phyloP scores from a whole-genome alignment of 768 basidiomycete species.

The Suillus subluteus region DNA sequence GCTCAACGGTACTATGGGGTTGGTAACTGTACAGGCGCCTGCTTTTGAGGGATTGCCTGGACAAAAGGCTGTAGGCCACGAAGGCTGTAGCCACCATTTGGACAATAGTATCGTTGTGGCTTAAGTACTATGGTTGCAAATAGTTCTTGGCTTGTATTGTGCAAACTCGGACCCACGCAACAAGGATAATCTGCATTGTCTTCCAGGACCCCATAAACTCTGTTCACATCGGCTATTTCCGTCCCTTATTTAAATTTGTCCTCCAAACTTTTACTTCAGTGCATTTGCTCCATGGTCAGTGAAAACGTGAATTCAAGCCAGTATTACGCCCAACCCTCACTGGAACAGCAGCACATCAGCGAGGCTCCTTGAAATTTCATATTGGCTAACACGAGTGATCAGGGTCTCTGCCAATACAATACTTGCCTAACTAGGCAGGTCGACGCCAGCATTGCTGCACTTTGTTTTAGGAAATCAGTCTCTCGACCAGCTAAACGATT shows the following conservation, averaged over 20 bases:
- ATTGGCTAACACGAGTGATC: neutral
- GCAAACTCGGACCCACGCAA: constrained; percentile 22
- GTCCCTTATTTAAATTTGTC: constrained; percentile 11
- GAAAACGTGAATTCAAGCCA: neutral
- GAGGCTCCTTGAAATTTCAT: neutral
- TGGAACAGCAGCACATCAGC: neutral
- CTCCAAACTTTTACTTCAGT: neutral
- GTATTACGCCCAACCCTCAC: neutral
- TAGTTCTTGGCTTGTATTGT: neutral
- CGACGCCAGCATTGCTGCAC: neutral
- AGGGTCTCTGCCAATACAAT: constrained; percentile 25
- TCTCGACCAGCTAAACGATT: neutral
- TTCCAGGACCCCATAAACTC: constrained; percentile 18
- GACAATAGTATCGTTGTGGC: constrained; percentile 26
- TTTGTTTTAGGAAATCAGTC: neutral
- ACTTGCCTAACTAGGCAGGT: constrained; percentile 18
- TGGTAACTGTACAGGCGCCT: neutral
- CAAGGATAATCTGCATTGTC: constrained; percentile 23
- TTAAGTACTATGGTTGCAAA: constrained; percentile 3
- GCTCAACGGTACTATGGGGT: constrained; percentile 19
- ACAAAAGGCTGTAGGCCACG: constrained; percentile 21
- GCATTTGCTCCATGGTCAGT: constrained; percentile 6
- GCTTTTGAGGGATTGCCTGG: constrained; percentile 19
- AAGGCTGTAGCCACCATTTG: constrained; percentile 10
- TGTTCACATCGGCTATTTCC: constrained; percentile 12